These are phyloP conservation scores for Aspergillus kassunensis DNA, from an alignment of 495 filamentous ascomycete genomes.

Conservation along the genomic window DNA sequence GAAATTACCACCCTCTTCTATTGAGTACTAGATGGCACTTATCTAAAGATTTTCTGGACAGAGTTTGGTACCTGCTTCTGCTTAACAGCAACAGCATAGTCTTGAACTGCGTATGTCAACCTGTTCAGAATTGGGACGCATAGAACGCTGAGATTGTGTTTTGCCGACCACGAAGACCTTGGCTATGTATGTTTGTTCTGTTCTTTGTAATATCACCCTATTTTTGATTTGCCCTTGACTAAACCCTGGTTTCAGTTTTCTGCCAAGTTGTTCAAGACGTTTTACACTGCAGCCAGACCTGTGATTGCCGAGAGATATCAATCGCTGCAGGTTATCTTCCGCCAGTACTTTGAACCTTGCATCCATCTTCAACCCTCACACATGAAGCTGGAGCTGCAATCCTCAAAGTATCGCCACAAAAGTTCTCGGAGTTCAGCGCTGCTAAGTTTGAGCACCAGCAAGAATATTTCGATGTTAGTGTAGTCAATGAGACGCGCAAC, in stretches of 20 bases:
- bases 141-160: background rate
- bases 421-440: conserved; percentile 74
- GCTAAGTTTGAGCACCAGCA: conserved; percentile 67
- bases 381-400: conserved; percentile 88
- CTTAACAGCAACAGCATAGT: conserved; percentile 57
- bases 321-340: conserved; percentile 70
- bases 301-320: conserved; percentile 53
- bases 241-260: conserved; percentile 40
- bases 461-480: conserved; percentile 75
- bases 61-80: conserved; percentile 44
- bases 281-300: conserved; percentile 58
- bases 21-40: no score
- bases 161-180: conserved; percentile 45
- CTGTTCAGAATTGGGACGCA: background rate
- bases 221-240: conserved; percentile 15
- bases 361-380: conserved; percentile 79
- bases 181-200: conserved; percentile 89
- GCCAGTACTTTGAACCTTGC: conserved; percentile 94
- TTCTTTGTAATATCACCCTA: conserved; percentile 19
- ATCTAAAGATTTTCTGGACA: conserved; percentile 73
- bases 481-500: conserved; percentile 80
- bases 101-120: conserved; percentile 60
- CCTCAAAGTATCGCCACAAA: conserved; percentile 57
- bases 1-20: no score
- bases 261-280: conserved; percentile 66